phyloP scores from a whole-genome alignment of 2,329 filamentous ascomycete species.

The Microcyclosporella mali region DNA sequence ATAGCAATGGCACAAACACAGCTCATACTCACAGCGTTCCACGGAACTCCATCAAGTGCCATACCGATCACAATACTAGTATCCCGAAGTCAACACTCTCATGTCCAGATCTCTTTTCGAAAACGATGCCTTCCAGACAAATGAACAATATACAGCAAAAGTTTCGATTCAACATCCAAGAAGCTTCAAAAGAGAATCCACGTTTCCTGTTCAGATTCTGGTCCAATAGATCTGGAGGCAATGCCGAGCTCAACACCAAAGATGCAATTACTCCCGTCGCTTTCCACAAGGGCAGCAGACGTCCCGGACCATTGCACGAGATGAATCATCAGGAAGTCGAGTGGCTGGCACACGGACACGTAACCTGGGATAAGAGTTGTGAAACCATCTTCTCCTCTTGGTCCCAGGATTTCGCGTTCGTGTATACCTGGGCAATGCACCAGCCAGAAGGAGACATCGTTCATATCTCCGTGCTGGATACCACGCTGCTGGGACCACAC shows the following conservation, averaged over 20 bases:
- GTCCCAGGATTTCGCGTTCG: conserved; percentile 1
- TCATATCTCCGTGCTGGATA: conserved; percentile 2
- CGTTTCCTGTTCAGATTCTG: conserved; percentile 4
- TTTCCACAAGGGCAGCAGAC: background rate
- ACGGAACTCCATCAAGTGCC: no score
- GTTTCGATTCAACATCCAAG: background rate
- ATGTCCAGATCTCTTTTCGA: no score
- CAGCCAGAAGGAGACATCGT: background rate
- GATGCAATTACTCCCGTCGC: conserved; percentile 1
- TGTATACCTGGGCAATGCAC: background rate
- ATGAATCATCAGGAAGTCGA: background rate
- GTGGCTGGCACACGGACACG: background rate
- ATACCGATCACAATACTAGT: no score
- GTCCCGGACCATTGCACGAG: background rate
- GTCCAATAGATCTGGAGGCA: background rate
- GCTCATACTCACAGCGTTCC: no score
- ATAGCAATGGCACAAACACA: no score
- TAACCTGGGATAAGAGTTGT: background rate
- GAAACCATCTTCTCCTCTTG: conserved; percentile 4
- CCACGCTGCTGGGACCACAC: background rate
- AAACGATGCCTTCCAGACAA: background rate
- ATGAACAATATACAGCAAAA: no score
- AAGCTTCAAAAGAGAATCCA: background rate
- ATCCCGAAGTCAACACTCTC: no score
- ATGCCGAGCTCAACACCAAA: conserved; percentile 1